Conservation (phyloP, 2,329 filamentous ascomycete species). For the Lachnellula subtilissima region DNA sequence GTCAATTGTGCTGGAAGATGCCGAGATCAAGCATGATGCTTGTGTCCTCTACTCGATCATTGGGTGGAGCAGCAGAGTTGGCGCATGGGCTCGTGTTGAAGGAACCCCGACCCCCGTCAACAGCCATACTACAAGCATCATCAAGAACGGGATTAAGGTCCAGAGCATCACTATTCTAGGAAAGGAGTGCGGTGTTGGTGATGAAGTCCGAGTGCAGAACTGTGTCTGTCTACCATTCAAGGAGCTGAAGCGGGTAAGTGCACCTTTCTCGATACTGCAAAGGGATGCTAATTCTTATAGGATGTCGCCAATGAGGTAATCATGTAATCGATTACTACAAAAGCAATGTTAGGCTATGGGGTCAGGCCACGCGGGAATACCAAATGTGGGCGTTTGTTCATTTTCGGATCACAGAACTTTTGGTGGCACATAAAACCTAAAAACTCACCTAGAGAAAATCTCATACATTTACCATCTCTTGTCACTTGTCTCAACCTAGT, state of each 20-base stretch:
- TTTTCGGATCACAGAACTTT: not conserved
- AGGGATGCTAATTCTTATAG: slow-evolving; percentile 42
- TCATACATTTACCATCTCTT: not conserved
- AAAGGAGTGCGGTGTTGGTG: slow-evolving; percentile 90
- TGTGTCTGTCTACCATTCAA: slow-evolving; percentile 97
- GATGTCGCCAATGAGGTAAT: slow-evolving; percentile 86
- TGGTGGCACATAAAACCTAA: not conserved
- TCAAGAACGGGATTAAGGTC: slow-evolving; percentile 98
- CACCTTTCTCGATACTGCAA: not conserved
- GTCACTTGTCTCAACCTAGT: too few species aligned
- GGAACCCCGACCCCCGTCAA: slow-evolving; percentile 83
- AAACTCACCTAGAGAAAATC: slow-evolving; percentile 8
- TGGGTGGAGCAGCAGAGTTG: slow-evolving; percentile 92
- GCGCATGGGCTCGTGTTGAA: slow-evolving; percentile 97
- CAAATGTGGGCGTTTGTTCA: slow-evolving; percentile 1
- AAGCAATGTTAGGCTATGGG: slow-evolving; percentile 2
- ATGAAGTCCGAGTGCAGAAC: slow-evolving; percentile 95
- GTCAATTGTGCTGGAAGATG: slow-evolving; percentile 89
- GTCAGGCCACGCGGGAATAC: not conserved
- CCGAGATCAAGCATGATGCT: slow-evolving; percentile 93
- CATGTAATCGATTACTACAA: slow-evolving; percentile 58
- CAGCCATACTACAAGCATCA: slow-evolving; percentile 87
- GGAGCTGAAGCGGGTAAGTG: slow-evolving; percentile 86
- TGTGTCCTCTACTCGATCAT: slow-evolving; percentile 95
- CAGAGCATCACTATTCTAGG: slow-evolving; percentile 97